phyloP scores from a whole-genome alignment of 2,329 filamentous ascomycete genomes.

The Fusarium nygamai region DNA sequence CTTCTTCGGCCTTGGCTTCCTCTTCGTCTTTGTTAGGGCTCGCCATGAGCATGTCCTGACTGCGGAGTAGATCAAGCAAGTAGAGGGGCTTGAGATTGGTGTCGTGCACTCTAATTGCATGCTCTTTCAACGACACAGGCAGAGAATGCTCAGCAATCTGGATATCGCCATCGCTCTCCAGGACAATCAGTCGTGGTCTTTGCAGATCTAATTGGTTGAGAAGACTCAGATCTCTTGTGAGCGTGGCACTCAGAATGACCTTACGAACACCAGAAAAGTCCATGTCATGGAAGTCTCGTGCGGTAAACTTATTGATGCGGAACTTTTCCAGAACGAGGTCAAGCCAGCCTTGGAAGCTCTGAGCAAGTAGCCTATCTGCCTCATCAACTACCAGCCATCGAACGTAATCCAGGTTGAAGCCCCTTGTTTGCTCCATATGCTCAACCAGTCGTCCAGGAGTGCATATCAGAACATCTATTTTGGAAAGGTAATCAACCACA shows the following conservation, averaged over 20 bases:
- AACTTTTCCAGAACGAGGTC: conserved; percentile 74
- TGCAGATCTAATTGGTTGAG: conserved; percentile 77
- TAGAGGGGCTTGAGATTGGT: conserved; percentile 82
- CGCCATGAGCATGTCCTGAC: conserved; percentile 56
- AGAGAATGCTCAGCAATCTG: conserved; percentile 61
- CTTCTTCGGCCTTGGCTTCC: conserved; percentile 41
- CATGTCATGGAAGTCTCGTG: conserved; percentile 63
- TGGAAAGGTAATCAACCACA: conserved; percentile 72
- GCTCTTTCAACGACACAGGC: conserved; percentile 71
- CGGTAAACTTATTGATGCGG: conserved; percentile 58
- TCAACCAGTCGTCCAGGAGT: conserved; percentile 93
- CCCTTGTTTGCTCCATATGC: conserved; percentile 84
- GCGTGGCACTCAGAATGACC: conserved; percentile 88
- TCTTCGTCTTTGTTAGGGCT: conserved; percentile 18
- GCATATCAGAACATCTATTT: conserved; percentile 88
- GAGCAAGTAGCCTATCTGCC: conserved; percentile 88
- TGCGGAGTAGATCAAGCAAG: conserved; percentile 78
- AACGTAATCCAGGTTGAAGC: conserved; percentile 80
- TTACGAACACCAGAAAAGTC: conserved; percentile 73
- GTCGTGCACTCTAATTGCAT: conserved; percentile 74
- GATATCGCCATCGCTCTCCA: conserved; percentile 67
- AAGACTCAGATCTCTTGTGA: conserved; percentile 87
- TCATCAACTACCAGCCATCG: conserved; percentile 94
- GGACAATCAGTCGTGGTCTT: conserved; percentile 78
- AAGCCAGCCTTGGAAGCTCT: conserved; percentile 94